Evolutionary conservation across 108 stramenopile genomes (phyloP).

Genomic region (Tribonema minus): DNA sequence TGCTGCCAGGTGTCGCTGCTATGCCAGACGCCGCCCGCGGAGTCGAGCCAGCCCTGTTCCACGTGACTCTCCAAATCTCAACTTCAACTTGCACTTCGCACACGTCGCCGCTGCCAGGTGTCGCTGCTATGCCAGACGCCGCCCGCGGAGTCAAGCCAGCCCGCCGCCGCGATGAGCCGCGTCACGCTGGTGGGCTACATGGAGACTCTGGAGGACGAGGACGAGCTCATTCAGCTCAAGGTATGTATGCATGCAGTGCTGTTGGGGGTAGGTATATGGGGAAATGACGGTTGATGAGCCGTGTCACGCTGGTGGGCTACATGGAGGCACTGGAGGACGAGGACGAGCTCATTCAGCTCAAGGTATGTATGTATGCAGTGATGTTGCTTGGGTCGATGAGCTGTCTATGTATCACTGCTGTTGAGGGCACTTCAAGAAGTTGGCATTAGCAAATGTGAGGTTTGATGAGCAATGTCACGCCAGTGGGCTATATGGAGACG

Average conservation of each 20-base stretch:
- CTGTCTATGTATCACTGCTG: no score
- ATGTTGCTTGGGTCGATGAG: no score
- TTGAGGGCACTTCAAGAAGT: no score
- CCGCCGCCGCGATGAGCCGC: slow-evolving; percentile 68
- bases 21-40: slow-evolving; percentile 41
- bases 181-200: slow-evolving; percentile 82
- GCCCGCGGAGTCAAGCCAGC: slow-evolving; percentile 25
- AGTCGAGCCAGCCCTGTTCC: slow-evolving; percentile 20
- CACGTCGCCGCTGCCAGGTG: no score
- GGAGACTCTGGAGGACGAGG: slow-evolving; percentile 65
- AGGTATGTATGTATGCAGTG: no score
- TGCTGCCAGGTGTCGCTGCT: slow-evolving; percentile 40
- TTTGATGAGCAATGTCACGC: slow-evolving; percentile 83
- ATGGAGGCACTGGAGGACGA: slow-evolving; percentile 69
- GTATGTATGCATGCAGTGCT: background rate
- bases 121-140: slow-evolving; percentile 45
- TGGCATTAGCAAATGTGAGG: no score
- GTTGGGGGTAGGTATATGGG: no score
- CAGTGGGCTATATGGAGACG: slow-evolving; percentile 73
- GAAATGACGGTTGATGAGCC: no score
- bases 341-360: slow-evolving; percentile 73
- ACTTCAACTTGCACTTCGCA: slow-evolving; percentile 6
- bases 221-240: slow-evolving; percentile 75
- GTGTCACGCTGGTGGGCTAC: slow-evolving; percentile 81
- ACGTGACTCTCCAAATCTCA: no score